A percentile compares a stretch with the other conserved stretches of the same genome.
Evolutionary conservation across 169 alveolate species (phyloP).

Genomic region (Neospora caninum): DNA sequence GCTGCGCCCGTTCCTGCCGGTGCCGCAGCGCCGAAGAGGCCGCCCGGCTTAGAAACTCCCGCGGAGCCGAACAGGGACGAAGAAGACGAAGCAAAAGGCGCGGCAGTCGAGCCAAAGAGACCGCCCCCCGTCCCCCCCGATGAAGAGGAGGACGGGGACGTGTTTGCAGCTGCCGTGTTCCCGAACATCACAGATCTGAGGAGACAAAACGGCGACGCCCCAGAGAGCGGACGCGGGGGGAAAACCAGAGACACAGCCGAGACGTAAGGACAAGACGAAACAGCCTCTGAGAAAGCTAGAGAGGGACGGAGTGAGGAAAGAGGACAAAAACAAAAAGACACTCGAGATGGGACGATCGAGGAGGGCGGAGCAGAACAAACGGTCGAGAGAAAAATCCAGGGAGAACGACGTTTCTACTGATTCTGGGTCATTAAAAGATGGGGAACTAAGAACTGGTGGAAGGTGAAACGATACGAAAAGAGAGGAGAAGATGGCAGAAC

Average conservation of each 20-base stretch:
- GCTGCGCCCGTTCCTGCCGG: neutral
- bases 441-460: no score
- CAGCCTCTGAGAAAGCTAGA: neutral
- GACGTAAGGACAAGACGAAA: neutral
- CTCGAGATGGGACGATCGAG: neutral
- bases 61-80: neutral
- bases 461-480: no score
- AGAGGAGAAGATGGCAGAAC: no score
- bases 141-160: neutral
- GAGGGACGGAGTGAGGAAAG: neutral
- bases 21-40: conserved; percentile 43
- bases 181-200: neutral
- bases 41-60: neutral
- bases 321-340: no score
- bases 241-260: neutral
- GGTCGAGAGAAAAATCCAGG: neutral
- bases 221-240: neutral
- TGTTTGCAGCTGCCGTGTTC: neutral
- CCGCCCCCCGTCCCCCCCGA: neutral
- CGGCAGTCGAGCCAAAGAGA: neutral
- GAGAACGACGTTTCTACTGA: neutral
- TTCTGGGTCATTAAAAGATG: neutral
- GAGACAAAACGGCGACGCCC: neutral
- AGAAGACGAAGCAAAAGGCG: neutral
- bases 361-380: neutral